Evolutionary conservation across 2,329 filamentous ascomycete species (phyloP).

Genomic region (Zymoseptoria brevis): DNA sequence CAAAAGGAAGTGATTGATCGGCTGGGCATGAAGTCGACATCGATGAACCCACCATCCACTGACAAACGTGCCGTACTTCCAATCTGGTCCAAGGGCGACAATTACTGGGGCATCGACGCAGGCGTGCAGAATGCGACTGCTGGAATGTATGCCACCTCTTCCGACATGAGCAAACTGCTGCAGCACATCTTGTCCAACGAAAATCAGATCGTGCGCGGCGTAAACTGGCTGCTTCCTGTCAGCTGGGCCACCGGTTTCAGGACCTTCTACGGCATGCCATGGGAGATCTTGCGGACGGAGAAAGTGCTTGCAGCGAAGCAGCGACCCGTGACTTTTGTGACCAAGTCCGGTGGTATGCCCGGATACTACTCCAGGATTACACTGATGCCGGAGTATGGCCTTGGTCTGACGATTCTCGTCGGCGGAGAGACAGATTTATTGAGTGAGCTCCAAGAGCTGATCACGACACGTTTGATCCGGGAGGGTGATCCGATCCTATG

Average conservation of each 20-base stretch:
- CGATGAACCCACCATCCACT: constrained; percentile 17
- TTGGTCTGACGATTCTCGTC: constrained; percentile 35
- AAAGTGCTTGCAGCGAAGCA: constrained; percentile 29
- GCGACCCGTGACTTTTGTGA: constrained; percentile 33
- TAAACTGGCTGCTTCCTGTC: constrained; percentile 38
- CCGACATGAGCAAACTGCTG: constrained; percentile 36
- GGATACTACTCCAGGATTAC: constrained; percentile 34
- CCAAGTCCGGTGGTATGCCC: constrained; percentile 35
- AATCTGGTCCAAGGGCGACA: constrained; percentile 11
- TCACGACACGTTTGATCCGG: constrained; percentile 21
- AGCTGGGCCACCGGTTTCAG: constrained; percentile 30
- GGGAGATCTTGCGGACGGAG: constrained; percentile 39
- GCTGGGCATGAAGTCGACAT: constrained; percentile 28
- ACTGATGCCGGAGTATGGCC: constrained; percentile 33
- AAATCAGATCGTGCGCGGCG: constrained; percentile 27
- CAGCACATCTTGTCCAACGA: constrained; percentile 26
- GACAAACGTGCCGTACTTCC: constrained; percentile 33
- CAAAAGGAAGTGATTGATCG: constrained; percentile 32
- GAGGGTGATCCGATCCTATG: constrained; percentile 24
- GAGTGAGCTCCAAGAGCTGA: constrained; percentile 18
- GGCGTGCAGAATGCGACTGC: constrained; percentile 37
- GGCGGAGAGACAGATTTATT: constrained; percentile 20
- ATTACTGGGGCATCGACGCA: constrained; percentile 33
- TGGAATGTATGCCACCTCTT: constrained; percentile 35
- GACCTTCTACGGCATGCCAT: constrained; percentile 40